phyloP scores from a whole-genome alignment of 768 basidiomycete genomes.

The Filobasidium floriforme region DNA sequence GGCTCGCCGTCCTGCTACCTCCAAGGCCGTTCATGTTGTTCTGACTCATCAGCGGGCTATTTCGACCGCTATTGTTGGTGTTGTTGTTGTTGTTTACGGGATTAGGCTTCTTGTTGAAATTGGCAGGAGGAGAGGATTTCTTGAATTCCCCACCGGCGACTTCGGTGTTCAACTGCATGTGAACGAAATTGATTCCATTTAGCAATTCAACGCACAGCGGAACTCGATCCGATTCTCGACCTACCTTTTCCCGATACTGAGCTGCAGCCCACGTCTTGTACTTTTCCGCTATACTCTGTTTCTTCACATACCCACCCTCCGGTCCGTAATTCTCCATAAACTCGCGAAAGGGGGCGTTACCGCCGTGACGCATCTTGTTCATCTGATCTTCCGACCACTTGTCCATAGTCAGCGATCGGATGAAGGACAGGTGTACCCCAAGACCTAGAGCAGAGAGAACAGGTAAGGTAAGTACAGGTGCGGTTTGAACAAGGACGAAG shows the following conservation, averaged over 20 bases:
- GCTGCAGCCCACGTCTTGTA: slow-evolving; percentile 92
- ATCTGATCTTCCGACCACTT: slow-evolving; percentile 83
- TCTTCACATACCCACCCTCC: slow-evolving; percentile 28
- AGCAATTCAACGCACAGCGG: slow-evolving; percentile 40
- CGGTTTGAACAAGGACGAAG: neutral
- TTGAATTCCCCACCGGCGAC: slow-evolving; percentile 1
- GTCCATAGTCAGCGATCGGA: slow-evolving; percentile 91
- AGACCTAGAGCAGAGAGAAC: slow-evolving; percentile 60
- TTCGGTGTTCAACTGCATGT: slow-evolving; percentile 51
- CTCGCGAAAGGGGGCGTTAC: slow-evolving; percentile 71
- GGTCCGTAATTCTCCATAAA: slow-evolving; percentile 54
- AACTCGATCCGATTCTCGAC: slow-evolving; percentile 17
- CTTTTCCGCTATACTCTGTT: slow-evolving; percentile 40
- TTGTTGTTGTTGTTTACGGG: slow-evolving; percentile 58
- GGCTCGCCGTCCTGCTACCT: slow-evolving; percentile 25
- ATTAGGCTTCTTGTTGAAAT: slow-evolving; percentile 47
- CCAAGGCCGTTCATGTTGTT: slow-evolving; percentile 46
- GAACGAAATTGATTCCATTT: too few species aligned
- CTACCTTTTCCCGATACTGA: slow-evolving; percentile 89
- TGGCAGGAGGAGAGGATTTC: slow-evolving; percentile 59
- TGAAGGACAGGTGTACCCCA: slow-evolving; percentile 85
- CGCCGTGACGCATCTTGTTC: slow-evolving; percentile 77
- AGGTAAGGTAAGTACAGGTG: neutral
- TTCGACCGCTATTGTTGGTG: slow-evolving; percentile 49
- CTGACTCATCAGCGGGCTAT: slow-evolving; percentile 53